Conservation (phyloP, 495 filamentous ascomycete species). For the Jackrogersella minutella region DNA sequence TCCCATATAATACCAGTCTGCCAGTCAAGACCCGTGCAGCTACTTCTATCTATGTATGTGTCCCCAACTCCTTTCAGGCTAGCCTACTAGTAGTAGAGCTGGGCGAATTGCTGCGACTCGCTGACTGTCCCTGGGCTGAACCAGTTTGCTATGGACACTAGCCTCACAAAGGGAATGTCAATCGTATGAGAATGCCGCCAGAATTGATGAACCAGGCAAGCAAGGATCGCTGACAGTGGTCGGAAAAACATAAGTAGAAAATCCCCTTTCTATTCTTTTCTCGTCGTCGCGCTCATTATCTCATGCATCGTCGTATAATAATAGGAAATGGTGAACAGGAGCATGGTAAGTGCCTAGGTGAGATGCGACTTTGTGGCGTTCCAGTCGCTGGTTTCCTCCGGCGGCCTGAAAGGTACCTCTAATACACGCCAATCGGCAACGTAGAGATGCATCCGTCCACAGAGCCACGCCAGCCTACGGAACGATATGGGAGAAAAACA, state of each 20-base stretch:
- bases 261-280: constrained; percentile 8
- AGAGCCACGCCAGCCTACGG: neutral
- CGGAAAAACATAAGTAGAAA: constrained; percentile 2
- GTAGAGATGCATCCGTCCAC: constrained; percentile 10
- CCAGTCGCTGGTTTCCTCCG: constrained; percentile 18
- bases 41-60: constrained; percentile 25
- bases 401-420: constrained; percentile 14
- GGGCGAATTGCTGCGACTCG: constrained; percentile 19
- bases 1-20: too few relatives aligned
- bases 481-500: constrained; percentile 14
- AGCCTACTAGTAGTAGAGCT: constrained; percentile 24
- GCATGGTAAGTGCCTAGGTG: too few relatives aligned
- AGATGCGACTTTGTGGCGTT: constrained; percentile 17
- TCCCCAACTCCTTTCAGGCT: constrained; percentile 28
- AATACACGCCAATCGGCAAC: constrained; percentile 16
- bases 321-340: constrained; percentile 7
- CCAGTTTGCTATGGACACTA: constrained; percentile 28
- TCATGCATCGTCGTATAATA: constrained; percentile 1
- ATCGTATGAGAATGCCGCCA: constrained; percentile 31
- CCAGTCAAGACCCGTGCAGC: constrained; percentile 28
- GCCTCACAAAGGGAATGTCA: constrained; percentile 18
- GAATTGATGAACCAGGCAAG: constrained; percentile 15
- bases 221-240: constrained; percentile 18
- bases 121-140: constrained; percentile 25
- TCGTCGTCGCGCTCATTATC: constrained; percentile 7